Evolutionary conservation across 768 basidiomycete genomes (phyloP), one percentile per base, ranked within the genome.

Genomic region (Tulasnella sp.): DNA sequence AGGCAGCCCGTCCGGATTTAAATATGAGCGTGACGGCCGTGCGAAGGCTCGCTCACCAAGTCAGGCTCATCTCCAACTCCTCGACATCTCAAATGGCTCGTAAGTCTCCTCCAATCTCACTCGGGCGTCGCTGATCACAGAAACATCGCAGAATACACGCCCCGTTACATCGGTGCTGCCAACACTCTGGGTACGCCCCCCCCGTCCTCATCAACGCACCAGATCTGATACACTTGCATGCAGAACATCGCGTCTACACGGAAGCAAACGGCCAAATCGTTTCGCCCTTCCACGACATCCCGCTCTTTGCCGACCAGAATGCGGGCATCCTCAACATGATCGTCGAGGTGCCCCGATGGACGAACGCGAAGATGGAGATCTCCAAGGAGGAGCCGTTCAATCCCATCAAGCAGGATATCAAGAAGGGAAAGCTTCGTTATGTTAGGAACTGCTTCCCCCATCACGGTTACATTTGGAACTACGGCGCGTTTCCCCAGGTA

Each of bases 391-490:
- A 98, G 71, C 54, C 80, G n/a, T 90, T 98, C 82, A 99, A 99
- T 75, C 96, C 96, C 66, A 97, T 99, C 84, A 94, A 96, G 72
- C 96, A 99, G 75, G 94, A 98, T 70, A 84, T 87, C 71, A 98
- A 96, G 76, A 91, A 89, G 74, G 90, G 90, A 66, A 88, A 86
- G 67, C 74, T 98, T 70, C 87, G 96, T 66, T 98, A 78, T 72
- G 96, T 99, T 64, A 85, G 96, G 74, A 98, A 98, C 79, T 98
- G 96, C 73, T 99, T 99, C 86, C 96, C 96, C 64, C 96, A 99
- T 77, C 93, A 98, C 69, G 94, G 96, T 35, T 93, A 97, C 78
- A 92, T 99, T 77, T 99, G 96, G 96, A 99, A 99, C 79, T 99
- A 99, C 68, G 94, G 94, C 66, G 92, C 93, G 59, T 96, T 99